Percentiles rank a stretch among this genome's conserved stretches.
phyloP scores from a whole-genome alignment of 2,329 filamentous ascomycete genomes.

The Talaromyces sp. region DNA sequence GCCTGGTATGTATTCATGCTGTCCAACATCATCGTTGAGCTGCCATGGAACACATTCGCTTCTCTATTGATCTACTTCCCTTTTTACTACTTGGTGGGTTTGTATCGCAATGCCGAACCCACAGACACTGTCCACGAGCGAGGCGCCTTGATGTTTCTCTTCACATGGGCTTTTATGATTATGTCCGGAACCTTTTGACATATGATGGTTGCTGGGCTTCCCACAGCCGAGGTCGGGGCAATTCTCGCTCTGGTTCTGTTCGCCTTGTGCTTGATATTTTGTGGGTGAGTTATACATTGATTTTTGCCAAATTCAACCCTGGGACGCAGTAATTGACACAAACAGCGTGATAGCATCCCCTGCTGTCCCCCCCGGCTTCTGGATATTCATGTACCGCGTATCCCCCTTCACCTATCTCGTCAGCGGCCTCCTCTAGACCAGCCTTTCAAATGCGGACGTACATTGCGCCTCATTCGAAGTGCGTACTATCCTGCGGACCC shows the following conservation, averaged over 20 bases:
- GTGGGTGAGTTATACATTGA: constrained; percentile 12
- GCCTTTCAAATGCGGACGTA: constrained; percentile 62
- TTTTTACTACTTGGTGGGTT: constrained; percentile 76
- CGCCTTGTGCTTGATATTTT: constrained; percentile 58
- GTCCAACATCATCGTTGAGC: constrained; percentile 74
- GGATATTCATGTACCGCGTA: constrained; percentile 79
- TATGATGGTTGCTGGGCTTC: constrained; percentile 70
- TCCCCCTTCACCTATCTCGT: constrained; percentile 81
- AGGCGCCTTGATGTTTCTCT: constrained; percentile 71
- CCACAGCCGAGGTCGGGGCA: constrained; percentile 71
- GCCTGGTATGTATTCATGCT: constrained; percentile 82
- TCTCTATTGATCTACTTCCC: constrained; percentile 70
- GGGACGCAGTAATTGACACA: no score
- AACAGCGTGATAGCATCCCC: constrained; percentile 60
- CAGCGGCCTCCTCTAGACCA: constrained; percentile 64
- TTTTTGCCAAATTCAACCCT: no score
- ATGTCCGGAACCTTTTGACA: constrained; percentile 70
- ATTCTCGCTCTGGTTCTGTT: constrained; percentile 60
- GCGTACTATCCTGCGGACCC: constrained; percentile 57
- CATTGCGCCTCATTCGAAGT: constrained; percentile 66
- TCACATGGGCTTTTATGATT: constrained; percentile 72
- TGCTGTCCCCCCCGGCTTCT: constrained; percentile 62
- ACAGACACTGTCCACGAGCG: constrained; percentile 54
- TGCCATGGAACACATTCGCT: constrained; percentile 76
- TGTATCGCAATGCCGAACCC: constrained; percentile 47